phyloP scores from a whole-genome alignment of 1,284 basidiomycete species.

The Puccinia novopanici region DNA sequence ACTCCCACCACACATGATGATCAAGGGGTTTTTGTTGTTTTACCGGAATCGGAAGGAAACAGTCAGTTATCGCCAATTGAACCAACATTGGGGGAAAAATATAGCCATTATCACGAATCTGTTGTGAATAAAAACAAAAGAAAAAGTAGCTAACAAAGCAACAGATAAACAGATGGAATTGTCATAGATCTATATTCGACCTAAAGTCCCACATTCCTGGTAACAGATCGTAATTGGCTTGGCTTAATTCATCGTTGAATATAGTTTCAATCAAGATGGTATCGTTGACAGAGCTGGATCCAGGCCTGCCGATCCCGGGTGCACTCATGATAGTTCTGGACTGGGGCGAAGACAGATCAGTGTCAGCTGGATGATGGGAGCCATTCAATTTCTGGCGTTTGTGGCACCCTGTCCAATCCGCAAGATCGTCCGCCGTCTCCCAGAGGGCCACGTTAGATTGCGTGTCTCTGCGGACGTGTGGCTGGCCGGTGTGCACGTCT shows the following conservation, averaged over 20 bases:
- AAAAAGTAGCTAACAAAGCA: too few species aligned
- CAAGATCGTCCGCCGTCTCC: slow-evolving; percentile 27
- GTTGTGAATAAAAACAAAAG: too few species aligned
- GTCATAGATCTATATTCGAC: not conserved
- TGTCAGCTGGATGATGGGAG: not conserved
- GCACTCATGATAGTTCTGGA: slow-evolving; percentile 1
- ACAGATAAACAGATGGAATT: not conserved
- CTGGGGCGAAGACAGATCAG: not conserved
- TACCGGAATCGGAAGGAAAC: too few species aligned
- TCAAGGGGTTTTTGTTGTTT: too few species aligned
- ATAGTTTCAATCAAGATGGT: slow-evolving; percentile 37
- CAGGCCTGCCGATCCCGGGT: slow-evolving; percentile 6
- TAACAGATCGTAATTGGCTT: slow-evolving; percentile 12
- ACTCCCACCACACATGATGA: too few species aligned
- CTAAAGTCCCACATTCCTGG: slow-evolving; percentile 49
- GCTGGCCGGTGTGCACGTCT: slow-evolving; percentile 42
- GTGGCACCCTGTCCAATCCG: not conserved
- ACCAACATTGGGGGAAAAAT: too few species aligned
- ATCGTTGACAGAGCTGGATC: slow-evolving; percentile 7
- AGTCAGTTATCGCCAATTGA: too few species aligned
- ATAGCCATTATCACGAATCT: too few species aligned
- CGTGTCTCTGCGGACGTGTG: slow-evolving; percentile 37
- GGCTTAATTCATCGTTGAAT: slow-evolving; percentile 17
- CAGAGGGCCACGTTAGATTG: slow-evolving; percentile 37
- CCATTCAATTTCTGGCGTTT: slow-evolving; percentile 27